Evolutionary conservation across 305 asterid genomes (phyloP).

Genomic region (Galium porrigens): DNA sequence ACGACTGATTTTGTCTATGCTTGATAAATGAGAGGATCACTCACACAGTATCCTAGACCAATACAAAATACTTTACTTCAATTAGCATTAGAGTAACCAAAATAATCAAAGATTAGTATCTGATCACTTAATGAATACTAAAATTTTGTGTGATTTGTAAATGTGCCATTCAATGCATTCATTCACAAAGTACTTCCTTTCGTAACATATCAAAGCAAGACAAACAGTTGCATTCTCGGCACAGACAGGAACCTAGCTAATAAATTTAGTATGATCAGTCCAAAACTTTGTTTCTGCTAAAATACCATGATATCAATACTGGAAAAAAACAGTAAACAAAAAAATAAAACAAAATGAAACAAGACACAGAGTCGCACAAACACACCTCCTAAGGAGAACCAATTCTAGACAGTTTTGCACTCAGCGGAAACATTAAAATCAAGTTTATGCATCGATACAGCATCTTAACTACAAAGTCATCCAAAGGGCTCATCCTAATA

Average conservation of each 20-base stretch:
- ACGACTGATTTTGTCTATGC: background rate
- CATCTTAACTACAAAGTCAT: background rate
- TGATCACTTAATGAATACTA: background rate
- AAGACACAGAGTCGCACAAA: background rate
- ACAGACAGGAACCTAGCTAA: too few species aligned
- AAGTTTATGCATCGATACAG: background rate
- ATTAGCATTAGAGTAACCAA: background rate
- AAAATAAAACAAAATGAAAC: too few species aligned
- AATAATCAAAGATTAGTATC: background rate
- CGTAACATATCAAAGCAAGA: background rate
- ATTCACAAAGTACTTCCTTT: background rate
- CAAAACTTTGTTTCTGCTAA: background rate
- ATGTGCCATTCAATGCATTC: constrained; percentile 4
- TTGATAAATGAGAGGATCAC: background rate
- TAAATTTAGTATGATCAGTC: background rate
- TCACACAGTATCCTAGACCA: background rate
- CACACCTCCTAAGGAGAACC: background rate
- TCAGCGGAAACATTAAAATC: background rate
- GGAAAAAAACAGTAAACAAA: background rate
- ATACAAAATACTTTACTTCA: background rate
- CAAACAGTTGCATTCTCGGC: too few species aligned
- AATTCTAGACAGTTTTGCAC: background rate
- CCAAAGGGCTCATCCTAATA: background rate
- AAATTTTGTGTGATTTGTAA: background rate
- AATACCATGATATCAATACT: background rate